phyloP scores from a whole-genome alignment of 2,329 filamentous ascomycete species.

The Pezicula rhizophila region DNA sequence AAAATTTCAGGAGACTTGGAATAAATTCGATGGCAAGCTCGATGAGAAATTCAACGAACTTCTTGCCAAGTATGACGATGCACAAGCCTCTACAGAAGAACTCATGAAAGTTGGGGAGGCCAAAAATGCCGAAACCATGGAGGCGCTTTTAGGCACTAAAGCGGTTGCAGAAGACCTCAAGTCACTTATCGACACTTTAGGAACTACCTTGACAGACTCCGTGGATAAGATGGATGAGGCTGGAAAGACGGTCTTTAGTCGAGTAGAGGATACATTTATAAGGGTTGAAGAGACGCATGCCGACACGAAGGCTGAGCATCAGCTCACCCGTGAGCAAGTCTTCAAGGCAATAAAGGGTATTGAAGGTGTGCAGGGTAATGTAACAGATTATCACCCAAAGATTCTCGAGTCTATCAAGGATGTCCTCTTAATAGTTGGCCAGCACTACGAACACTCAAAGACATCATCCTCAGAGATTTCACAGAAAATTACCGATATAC shows the following conservation, averaged over 20 bases:
- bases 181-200: slow-evolving; percentile 77
- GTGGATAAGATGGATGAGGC: slow-evolving; percentile 84
- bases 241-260: slow-evolving; percentile 77
- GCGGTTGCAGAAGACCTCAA: slow-evolving; percentile 81
- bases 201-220: slow-evolving; percentile 71
- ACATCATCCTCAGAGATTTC: slow-evolving; percentile 50
- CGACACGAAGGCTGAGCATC: slow-evolving; percentile 72
- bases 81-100: slow-evolving; percentile 68
- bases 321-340: slow-evolving; percentile 75
- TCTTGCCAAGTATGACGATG: slow-evolving; percentile 81
- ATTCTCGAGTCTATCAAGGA: slow-evolving; percentile 82
- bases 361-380: slow-evolving; percentile 69
- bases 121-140: slow-evolving; percentile 65
- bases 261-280: slow-evolving; percentile 71
- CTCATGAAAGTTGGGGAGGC: slow-evolving; percentile 69
- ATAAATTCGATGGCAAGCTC: slow-evolving; percentile 48
- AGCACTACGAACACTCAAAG: slow-evolving; percentile 87
- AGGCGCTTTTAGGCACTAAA: slow-evolving; percentile 69
- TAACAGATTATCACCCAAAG: slow-evolving; percentile 80
- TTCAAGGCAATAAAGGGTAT: slow-evolving; percentile 68
- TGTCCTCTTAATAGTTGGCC: slow-evolving; percentile 72
- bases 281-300: slow-evolving; percentile 71
- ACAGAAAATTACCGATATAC: slow-evolving; percentile 49
- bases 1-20: slow-evolving; percentile 57
- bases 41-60: slow-evolving; percentile 68